phyloP scores from a whole-genome alignment of 1,139 yeast species.

The Hyphopichia pseudoburtonii region DNA sequence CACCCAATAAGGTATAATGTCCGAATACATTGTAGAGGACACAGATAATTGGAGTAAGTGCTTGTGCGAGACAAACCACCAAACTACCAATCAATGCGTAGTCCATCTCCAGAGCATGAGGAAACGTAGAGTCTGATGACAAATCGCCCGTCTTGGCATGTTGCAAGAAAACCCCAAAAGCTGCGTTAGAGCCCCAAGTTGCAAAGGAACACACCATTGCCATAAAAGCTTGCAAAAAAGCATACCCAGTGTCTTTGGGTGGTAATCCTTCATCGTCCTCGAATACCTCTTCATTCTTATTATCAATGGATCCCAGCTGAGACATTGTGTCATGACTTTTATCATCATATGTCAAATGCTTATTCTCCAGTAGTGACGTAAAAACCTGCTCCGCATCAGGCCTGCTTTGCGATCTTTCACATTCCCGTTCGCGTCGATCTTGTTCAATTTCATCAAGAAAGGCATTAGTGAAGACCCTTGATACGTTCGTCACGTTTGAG shows the following conservation, averaged over 20 bases:
- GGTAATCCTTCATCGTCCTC: slow-evolving; percentile 25
- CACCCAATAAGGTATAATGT: slow-evolving; percentile 30
- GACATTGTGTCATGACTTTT: slow-evolving; percentile 8
- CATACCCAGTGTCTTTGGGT: slow-evolving; percentile 70
- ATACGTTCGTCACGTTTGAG: slow-evolving; percentile 17
- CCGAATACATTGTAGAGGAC: slow-evolving; percentile 36
- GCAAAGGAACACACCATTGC: slow-evolving; percentile 48
- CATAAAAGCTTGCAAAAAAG: slow-evolving; percentile 66
- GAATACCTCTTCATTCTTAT: slow-evolving; percentile 10
- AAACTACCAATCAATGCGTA: slow-evolving; percentile 73
- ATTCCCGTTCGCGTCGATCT: slow-evolving; percentile 18
- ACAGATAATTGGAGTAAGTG: slow-evolving; percentile 53
- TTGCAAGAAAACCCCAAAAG: slow-evolving; percentile 66
- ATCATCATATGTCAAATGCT: slow-evolving; percentile 13
- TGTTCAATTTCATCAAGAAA: slow-evolving; percentile 34
- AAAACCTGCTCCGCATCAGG: slow-evolving; percentile 23
- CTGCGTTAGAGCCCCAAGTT: slow-evolving; percentile 77
- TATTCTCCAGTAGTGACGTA: no score
- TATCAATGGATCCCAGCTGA: slow-evolving; percentile 9
- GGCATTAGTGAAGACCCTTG: slow-evolving; percentile 32
- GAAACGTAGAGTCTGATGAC: slow-evolving; percentile 30
- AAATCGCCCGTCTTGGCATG: slow-evolving; percentile 41
- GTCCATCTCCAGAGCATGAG: slow-evolving; percentile 58
- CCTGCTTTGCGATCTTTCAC: slow-evolving; percentile 15
- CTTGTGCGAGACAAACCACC: slow-evolving; percentile 57